These are phyloP conservation scores for Fusarium pseudonygamai DNA, from an alignment of 2,329 filamentous ascomycete species.

Conservation along the genomic window DNA sequence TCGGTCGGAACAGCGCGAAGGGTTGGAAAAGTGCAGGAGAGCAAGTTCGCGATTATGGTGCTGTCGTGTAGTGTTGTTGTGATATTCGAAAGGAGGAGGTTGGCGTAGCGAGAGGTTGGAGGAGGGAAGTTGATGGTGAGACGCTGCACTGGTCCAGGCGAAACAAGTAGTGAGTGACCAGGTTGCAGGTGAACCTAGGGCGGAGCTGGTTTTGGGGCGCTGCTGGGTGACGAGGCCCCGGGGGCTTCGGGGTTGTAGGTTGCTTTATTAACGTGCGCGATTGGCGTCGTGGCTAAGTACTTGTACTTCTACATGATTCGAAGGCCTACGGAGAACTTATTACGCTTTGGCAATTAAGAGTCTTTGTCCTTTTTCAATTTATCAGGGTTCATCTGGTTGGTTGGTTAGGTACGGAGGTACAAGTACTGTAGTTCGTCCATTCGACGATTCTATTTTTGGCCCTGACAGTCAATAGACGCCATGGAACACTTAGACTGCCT, in stretches of 20 bases:
- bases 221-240: constrained; percentile 46
- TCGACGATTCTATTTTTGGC: neutral
- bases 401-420: neutral
- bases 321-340: neutral
- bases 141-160: constrained; percentile 44
- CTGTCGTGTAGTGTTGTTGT: constrained; percentile 26
- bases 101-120: constrained; percentile 41
- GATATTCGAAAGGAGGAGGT: constrained; percentile 38
- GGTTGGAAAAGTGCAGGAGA: constrained; percentile 11
- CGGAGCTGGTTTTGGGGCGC: constrained; percentile 29
- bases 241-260: constrained; percentile 6
- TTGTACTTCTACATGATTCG: constrained; percentile 8
- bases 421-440: neutral
- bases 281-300: constrained; percentile 11
- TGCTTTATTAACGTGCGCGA: neutral
- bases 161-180: constrained; percentile 42
- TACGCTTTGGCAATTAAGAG: neutral
- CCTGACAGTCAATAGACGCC: neutral
- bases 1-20: constrained; percentile 27
- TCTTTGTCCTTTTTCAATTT: constrained; percentile 1
- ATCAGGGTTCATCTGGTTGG: neutral
- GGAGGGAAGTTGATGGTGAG: constrained; percentile 42
- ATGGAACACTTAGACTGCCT: neutral
- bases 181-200: constrained; percentile 22
- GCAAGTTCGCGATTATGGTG: constrained; percentile 9